These are phyloP conservation scores for Capsicum baccatum DNA, from an alignment of 257 asterid species.

Conservation along the genomic window DNA sequence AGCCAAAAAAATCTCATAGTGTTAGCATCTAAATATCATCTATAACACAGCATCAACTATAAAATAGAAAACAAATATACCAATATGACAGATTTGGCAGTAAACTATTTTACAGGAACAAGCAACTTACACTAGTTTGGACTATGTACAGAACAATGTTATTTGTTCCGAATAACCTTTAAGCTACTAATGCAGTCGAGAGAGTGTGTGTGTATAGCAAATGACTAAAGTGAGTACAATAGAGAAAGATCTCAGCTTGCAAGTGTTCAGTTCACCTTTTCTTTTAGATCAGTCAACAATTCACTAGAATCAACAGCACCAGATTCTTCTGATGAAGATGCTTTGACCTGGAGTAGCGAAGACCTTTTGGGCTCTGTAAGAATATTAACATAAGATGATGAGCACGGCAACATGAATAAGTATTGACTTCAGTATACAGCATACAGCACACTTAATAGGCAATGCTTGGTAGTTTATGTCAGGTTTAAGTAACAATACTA, in stretches of 20 bases:
- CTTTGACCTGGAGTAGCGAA: constrained; percentile 59
- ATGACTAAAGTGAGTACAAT: background rate
- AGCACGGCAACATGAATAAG: constrained; percentile 4
- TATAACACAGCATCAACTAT: background rate
- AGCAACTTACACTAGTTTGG: background rate
- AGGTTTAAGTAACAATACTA: background rate
- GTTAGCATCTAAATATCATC: background rate
- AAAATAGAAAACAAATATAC: background rate
- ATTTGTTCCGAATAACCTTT: background rate
- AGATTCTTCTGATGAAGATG: constrained; percentile 82
- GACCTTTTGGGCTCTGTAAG: constrained; percentile 61
- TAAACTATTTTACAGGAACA: background rate
- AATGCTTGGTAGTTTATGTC: background rate
- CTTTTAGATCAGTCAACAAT: constrained; percentile 73
- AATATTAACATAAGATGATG: constrained; percentile 28
- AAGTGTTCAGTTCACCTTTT: constrained; percentile 57
- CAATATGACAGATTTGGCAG: background rate
- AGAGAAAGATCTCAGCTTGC: background rate
- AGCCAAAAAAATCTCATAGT: background rate
- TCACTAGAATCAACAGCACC: constrained; percentile 61
- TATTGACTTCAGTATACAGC: background rate
- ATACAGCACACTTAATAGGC: background rate
- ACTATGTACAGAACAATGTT: background rate
- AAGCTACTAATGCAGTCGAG: background rate
- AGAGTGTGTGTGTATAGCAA: background rate